Percentiles rank a stretch among this genome's conserved stretches.
Evolutionary conservation across 306 rosid species (phyloP).

Genomic region (Lupinus albus): DNA sequence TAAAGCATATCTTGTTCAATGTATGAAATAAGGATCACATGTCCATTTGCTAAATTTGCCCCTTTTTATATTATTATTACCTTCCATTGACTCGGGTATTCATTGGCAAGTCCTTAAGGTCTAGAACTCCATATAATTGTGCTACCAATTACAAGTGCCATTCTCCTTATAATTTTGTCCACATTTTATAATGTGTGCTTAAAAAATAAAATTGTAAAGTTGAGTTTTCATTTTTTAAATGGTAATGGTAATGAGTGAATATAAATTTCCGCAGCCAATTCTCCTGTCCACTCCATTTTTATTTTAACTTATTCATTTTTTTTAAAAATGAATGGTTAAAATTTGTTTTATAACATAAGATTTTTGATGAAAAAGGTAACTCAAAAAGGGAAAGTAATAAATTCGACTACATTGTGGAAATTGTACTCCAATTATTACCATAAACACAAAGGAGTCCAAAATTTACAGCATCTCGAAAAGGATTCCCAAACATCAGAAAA

Average conservation of each 20-base stretch:
- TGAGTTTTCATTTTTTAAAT: no score
- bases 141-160: no score
- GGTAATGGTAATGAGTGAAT: no score
- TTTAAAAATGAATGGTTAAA: background rate
- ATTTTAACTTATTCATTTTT: background rate
- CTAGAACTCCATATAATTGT: no score
- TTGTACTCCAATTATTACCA: conserved; percentile 41
- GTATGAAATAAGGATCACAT: conserved; percentile 43
- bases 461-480: conserved; percentile 50
- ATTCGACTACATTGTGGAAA: background rate
- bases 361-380: background rate
- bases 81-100: conserved; percentile 31
- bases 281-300: background rate
- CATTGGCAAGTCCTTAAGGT: background rate
- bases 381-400: conserved; percentile 23
- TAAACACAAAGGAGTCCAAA: conserved; percentile 43
- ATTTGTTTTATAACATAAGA: no score
- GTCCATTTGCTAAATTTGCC: conserved; percentile 35
- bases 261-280: no score
- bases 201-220: no score
- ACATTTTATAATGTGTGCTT: no score
- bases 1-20: conserved; percentile 41
- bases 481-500: conserved; percentile 19
- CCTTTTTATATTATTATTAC: conserved; percentile 23
- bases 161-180: no score